Evolutionary conservation across 495 filamentous ascomycete genomes (phyloP).

Genomic region (Penicillium maclennaniae): DNA sequence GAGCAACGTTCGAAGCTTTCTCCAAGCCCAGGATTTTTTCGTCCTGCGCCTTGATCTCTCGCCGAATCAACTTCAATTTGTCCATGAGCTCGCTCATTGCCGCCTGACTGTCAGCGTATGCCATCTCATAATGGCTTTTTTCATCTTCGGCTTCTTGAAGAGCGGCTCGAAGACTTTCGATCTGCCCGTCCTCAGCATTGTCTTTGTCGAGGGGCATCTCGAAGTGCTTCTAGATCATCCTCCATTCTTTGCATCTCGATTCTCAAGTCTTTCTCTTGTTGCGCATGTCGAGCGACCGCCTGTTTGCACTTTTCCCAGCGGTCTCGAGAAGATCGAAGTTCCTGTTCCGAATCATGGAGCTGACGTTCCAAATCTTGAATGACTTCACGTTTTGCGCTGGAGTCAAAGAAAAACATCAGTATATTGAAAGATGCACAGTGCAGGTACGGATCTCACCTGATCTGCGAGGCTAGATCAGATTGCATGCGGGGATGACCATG

Average conservation of each 20-base stretch:
- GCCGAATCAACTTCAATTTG: conserved; percentile 36
- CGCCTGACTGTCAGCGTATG: conserved; percentile 50
- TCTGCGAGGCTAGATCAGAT: conserved; percentile 68
- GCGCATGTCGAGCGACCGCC: conserved; percentile 40
- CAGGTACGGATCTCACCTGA: conserved; percentile 37
- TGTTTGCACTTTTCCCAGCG: conserved; percentile 35
- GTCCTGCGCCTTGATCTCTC: conserved; percentile 39
- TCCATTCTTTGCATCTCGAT: conserved; percentile 55
- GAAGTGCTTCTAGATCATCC: conserved; percentile 53
- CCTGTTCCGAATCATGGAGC: conserved; percentile 34
- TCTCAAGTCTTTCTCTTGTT: conserved; percentile 45
- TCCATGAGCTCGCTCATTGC: conserved; percentile 49
- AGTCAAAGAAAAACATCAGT: conserved; percentile 2
- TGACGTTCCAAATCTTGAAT: conserved; percentile 40
- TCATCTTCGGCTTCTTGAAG: conserved; percentile 53
- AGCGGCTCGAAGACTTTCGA: conserved; percentile 54
- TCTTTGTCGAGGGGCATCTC: conserved; percentile 57
- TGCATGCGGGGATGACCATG: conserved; percentile 66
- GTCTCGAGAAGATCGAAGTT: conserved; percentile 28
- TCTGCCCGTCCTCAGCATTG: conserved; percentile 55
- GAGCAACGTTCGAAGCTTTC: conserved; percentile 50
- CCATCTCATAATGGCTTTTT: conserved; percentile 37
- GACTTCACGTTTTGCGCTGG: conserved; percentile 42
- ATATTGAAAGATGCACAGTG: background rate
- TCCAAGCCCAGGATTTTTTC: conserved; percentile 36